These are phyloP conservation scores for Coemansia sp. DNA, from an alignment of 192 early-diverging fungal species.

Conservation along the genomic window DNA sequence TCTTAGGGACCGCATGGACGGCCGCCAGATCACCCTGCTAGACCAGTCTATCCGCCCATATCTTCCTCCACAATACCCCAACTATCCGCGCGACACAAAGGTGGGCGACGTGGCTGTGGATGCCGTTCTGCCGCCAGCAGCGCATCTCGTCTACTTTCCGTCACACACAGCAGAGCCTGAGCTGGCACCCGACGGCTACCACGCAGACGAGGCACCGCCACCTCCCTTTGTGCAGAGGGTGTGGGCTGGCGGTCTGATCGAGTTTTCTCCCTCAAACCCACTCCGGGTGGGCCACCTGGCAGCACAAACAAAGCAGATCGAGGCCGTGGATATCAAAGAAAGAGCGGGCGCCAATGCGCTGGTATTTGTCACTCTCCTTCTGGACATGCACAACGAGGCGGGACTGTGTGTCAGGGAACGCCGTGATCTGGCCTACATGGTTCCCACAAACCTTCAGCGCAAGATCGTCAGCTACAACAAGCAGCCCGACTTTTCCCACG, in stretches of 20 bases:
- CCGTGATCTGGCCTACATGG: conserved; percentile 70
- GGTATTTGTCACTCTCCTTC: conserved; percentile 72
- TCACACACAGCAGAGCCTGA: conserved; percentile 64
- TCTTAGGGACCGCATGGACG: conserved; percentile 46
- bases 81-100: conserved; percentile 19
- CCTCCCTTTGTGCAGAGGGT: conserved; percentile 73
- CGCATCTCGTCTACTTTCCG: conserved; percentile 80
- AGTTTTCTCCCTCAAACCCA: conserved; percentile 60
- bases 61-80: conserved; percentile 27
- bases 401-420: conserved; percentile 67
- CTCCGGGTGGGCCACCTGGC: conserved; percentile 67
- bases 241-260: conserved; percentile 84
- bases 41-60: conserved; percentile 51
- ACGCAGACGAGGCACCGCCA: conserved; percentile 74
- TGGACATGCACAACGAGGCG: conserved; percentile 60
- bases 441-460: conserved; percentile 28
- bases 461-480: conserved; percentile 47
- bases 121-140: conserved; percentile 65
- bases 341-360: conserved; percentile 55
- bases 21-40: conserved; percentile 42
- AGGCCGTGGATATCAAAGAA: conserved; percentile 59
- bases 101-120: conserved; percentile 38
- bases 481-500: conserved; percentile 62
- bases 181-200: conserved; percentile 83
- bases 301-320: conserved; percentile 60